Evolutionary conservation across 164 flowering plant genomes (phyloP), one percentile per base, ranked within the genome.

Genomic region (Platanus orientalis): DNA sequence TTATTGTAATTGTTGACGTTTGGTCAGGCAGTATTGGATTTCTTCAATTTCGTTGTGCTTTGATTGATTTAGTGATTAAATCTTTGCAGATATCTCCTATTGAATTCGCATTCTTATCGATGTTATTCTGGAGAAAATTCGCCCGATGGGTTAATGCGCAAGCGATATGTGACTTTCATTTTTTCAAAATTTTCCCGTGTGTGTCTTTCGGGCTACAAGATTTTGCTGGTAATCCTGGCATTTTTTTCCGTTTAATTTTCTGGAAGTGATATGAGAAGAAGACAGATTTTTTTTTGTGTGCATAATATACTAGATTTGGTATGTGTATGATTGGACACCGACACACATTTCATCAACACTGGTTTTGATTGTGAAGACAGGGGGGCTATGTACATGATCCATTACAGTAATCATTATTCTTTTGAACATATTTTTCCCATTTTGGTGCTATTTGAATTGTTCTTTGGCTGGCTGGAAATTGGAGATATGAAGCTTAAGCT

Each of bases 381-480:
- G 42, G 12, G 42, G 1, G 12, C 12, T 36, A 13, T 36, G 42
- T 36, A 36, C 42, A 7, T 36, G 9, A 50, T 6, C 27, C 16
- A 30, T 34, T n/a, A 2, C 1, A 14, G 1, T 58, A 6, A 32
- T 39, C 32, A 2, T 58, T 1, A 16, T 5, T 36, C 9, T 3
- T 14, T 11, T 7, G 20, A 21, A 14, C 0, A 13, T 56, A 28
- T 21, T 42, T 40, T 9, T 25, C 4, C 44, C 32, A 24, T 34
- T 54, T 27, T 54, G n/a, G 51, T 19, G 39, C 51, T 54, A 54
- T 42, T 54, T n/a, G 36, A n/a, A 28, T 20, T 42, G 21, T 40
- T 42, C 3, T 17, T 49, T 27, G 11, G 24, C 21, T 9, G 28
- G 56, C 17, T 17, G n/a, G 6, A 17, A 39, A 40, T 39, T 42